phyloP scores from a whole-genome alignment of 306 rosid species.

The Comarum palustre region DNA sequence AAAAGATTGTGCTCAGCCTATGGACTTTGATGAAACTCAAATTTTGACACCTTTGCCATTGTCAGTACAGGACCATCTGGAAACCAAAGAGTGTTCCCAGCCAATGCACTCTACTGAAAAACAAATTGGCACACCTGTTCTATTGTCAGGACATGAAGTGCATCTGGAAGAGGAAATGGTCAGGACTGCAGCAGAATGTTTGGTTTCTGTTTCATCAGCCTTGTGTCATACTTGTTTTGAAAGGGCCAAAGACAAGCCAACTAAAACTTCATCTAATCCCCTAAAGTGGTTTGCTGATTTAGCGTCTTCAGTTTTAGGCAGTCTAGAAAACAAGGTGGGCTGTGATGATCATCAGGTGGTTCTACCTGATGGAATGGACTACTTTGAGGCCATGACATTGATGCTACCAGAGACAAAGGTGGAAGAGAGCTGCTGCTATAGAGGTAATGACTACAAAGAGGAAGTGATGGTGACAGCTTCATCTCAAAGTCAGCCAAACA shows the following conservation, averaged over 20 bases:
- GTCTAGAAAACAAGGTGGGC: conserved; percentile 31
- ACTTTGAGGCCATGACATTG: conserved; percentile 85
- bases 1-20: conserved; percentile 58
- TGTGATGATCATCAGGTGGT: conserved; percentile 31
- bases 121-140: conserved; percentile 34
- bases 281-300: conserved; percentile 75
- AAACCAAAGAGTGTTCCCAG: conserved; percentile 58
- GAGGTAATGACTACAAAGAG: conserved; percentile 30
- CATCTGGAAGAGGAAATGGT: conserved; percentile 39
- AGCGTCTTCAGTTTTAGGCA: conserved; percentile 43
- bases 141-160: conserved; percentile 34
- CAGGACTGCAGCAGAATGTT: conserved; percentile 56
- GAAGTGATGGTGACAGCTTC: conserved; percentile 33
- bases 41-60: neutral
- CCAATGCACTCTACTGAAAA: conserved; percentile 66
- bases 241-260: conserved; percentile 22
- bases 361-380: conserved; percentile 55
- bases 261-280: conserved; percentile 34
- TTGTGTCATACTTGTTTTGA: conserved; percentile 16
- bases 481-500: conserved; percentile 41
- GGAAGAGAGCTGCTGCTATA: conserved; percentile 31
- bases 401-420: conserved; percentile 50
- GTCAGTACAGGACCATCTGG: conserved; percentile 40
- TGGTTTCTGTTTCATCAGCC: conserved; percentile 61
- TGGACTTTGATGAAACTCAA: conserved; percentile 60